phyloP scores from a whole-genome alignment of 2,329 filamentous ascomycete species.

The Penicillium polonicum region DNA sequence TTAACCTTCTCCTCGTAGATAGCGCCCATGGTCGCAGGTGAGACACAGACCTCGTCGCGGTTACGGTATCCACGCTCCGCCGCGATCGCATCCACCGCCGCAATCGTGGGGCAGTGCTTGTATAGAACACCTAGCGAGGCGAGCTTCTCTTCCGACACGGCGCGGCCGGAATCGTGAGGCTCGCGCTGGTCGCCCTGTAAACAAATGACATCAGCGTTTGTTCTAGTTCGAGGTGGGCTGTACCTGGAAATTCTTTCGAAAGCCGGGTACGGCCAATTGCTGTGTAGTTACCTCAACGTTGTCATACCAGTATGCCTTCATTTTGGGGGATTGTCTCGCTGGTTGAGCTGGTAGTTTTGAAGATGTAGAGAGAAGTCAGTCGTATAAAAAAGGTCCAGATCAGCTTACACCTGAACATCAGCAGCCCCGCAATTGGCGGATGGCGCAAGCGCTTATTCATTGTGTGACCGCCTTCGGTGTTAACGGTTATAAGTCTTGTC shows the following conservation, averaged over 20 bases:
- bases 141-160: slow-evolving; percentile 65
- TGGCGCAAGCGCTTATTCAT: slow-evolving; percentile 26
- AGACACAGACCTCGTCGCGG: slow-evolving; percentile 88
- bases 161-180: slow-evolving; percentile 78
- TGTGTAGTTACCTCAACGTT: slow-evolving; percentile 56
- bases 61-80: slow-evolving; percentile 81
- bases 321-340: slow-evolving; percentile 29
- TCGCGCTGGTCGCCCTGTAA: slow-evolving; percentile 86
- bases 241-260: slow-evolving; percentile 4
- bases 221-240: slow-evolving; percentile 3
- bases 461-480: slow-evolving; percentile 22
- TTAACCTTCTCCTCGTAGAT: slow-evolving; percentile 92
- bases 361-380: not conserved
- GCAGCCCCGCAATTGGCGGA: slow-evolving; percentile 35
- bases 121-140: slow-evolving; percentile 76
- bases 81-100: slow-evolving; percentile 72
- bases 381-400: slow-evolving; percentile 5
- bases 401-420: slow-evolving; percentile 22
- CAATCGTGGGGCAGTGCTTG: slow-evolving; percentile 63
- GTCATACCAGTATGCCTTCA: slow-evolving; percentile 72
- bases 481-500: slow-evolving; percentile 14
- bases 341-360: not conserved
- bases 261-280: slow-evolving; percentile 3
- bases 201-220: slow-evolving; percentile 9
- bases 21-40: slow-evolving; percentile 78